Evolutionary conservation across 495 filamentous ascomycete genomes (phyloP).

Genomic region (Penicillium coprophilum): DNA sequence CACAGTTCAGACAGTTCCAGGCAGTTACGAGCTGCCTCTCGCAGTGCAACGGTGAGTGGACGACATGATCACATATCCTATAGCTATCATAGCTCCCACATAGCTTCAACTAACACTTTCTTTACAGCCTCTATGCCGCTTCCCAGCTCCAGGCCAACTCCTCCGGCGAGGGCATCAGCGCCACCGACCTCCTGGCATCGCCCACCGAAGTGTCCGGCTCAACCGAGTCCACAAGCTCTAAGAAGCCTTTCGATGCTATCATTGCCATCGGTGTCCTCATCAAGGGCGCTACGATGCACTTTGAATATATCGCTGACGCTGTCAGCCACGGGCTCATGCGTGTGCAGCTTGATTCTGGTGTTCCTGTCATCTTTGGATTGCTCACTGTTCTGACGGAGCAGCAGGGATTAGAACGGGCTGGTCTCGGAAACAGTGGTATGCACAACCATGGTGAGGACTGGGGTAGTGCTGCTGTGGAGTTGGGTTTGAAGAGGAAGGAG

Average conservation of each 20-base stretch:
- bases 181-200: slow-evolving; percentile 76
- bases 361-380: slow-evolving; percentile 90
- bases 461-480: slow-evolving; percentile 63
- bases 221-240: slow-evolving; percentile 28
- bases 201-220: slow-evolving; percentile 60
- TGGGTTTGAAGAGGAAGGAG: slow-evolving; percentile 44
- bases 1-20: slow-evolving; percentile 82
- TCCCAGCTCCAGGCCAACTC: slow-evolving; percentile 80
- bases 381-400: slow-evolving; percentile 86
- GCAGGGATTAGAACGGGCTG: slow-evolving; percentile 84
- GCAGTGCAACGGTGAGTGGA: slow-evolving; percentile 75
- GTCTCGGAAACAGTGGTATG: slow-evolving; percentile 55
- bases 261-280: slow-evolving; percentile 95
- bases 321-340: slow-evolving; percentile 91
- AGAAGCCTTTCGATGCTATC: slow-evolving; percentile 81
- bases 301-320: slow-evolving; percentile 94
- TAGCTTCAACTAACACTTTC: not conserved
- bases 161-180: slow-evolving; percentile 55
- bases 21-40: slow-evolving; percentile 89
- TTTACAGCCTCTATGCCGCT: slow-evolving; percentile 71
- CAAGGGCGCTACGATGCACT: slow-evolving; percentile 98
- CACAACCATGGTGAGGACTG: slow-evolving; percentile 91
- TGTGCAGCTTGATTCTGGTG: slow-evolving; percentile 80
- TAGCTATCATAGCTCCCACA: not conserved
- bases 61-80: not conserved